Base-by-base conservation (phyloP, 1,139 yeast genomes). In the Lodderomyces theae region DNA sequence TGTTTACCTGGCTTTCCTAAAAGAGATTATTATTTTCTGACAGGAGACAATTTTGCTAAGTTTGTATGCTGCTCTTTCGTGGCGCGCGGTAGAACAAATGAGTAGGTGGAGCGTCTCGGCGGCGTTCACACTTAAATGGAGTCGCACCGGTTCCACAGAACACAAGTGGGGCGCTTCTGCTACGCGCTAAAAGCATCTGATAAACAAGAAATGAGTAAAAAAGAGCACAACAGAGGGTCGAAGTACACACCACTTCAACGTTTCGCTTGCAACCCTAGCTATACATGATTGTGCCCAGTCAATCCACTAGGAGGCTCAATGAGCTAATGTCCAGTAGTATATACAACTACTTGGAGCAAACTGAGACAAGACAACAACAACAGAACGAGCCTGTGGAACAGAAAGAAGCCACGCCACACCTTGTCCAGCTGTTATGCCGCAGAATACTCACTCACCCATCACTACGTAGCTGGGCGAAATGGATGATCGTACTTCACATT, bases 381-480 rank as follows among this genome's bases (percentile, higher is more conserved):
- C 18, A 34, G 6, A 15, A n/a, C 4, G 21, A 19, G 22, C 16
- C 17, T 9, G 21, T 28, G 15, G 10, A 13, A 22, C 13, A 24
- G 15, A 19, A 34, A 24, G 30, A 34, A 16, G 23, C 31, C 5
- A 16, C 17, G 29, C 21, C 17, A 34, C 22, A 29, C 11, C 22
- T 10, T 8, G 10, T 32, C 9, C 7, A 17, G 3, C 26, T 30
- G 16, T 2, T 40, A 8, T 34, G 12, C 13, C 12, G 24, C 6
- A 34, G 19, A 17, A 21, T 38, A 17, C n/a, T 34, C 6, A 18
- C 16, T 9, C 37, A 41, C 12, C 38, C 38, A 5, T 31, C 43
- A 15, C 25, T 41, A 9, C 40, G 38, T 29, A 60, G 54, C 38
- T 66, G 71, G 65, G 42, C 57, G 39, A 63, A 60, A 45, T 64